phyloP scores from a whole-genome alignment of 2,329 filamentous ascomycete genomes.

The Penicillium sp. region DNA sequence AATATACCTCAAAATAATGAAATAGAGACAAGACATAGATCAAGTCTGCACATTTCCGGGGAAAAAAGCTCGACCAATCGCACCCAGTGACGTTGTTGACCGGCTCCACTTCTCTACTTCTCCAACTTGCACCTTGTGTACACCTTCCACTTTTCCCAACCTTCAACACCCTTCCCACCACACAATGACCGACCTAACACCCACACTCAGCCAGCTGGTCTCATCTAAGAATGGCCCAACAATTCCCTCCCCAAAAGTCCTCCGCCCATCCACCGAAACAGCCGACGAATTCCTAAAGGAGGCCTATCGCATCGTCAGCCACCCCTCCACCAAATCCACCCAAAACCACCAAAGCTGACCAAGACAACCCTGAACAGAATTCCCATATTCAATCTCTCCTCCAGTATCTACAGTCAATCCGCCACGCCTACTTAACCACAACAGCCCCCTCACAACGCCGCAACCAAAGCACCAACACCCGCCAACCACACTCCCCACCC shows the following conservation, averaged over 20 bases:
- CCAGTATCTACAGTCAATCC: conserved; percentile 75
- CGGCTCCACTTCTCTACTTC: conserved; percentile 4
- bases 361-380: conserved; percentile 57
- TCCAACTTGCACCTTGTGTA: conserved; percentile 10
- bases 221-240: conserved; percentile 33
- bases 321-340: neutral
- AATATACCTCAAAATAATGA: neutral
- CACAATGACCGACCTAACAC: conserved; percentile 45
- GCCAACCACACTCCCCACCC: conserved; percentile 40
- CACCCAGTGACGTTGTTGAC: conserved; percentile 17
- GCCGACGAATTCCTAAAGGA: conserved; percentile 90
- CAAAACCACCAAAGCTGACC: neutral
- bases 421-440: conserved; percentile 87
- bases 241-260: conserved; percentile 29
- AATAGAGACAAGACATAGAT: neutral
- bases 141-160: conserved; percentile 8
- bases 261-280: conserved; percentile 27
- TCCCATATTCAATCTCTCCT: conserved; percentile 79
- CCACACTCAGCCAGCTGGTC: conserved; percentile 37
- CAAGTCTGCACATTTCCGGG: neutral
- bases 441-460: conserved; percentile 59
- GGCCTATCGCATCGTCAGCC: conserved; percentile 79
- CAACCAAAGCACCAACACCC: conserved; percentile 29
- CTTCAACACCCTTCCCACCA: conserved; percentile 3
- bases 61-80: conserved; percentile 7